phyloP scores from a whole-genome alignment of 768 basidiomycete species.

The Lyophyllum semitale region DNA sequence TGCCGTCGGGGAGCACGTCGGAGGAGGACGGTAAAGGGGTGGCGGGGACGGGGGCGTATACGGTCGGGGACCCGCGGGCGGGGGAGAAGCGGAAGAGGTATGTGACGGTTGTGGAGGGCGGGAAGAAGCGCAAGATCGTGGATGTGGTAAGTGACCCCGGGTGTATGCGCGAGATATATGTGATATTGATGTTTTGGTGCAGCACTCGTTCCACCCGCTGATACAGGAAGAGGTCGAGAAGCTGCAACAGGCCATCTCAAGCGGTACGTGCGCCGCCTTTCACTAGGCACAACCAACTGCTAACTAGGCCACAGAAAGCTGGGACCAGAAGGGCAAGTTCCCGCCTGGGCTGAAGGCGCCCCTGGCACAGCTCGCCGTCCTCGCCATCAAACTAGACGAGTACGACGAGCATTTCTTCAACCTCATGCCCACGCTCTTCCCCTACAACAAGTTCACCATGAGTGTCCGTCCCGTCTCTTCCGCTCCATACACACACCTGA shows the following conservation, averaged over 20 bases:
- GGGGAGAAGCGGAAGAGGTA: constrained; percentile 59
- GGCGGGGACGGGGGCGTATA: background rate
- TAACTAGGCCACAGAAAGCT: constrained; percentile 57
- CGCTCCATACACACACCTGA: background rate
- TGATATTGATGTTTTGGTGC: background rate
- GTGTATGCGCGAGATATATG: background rate
- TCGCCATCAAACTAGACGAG: constrained; percentile 81
- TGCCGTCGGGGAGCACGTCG: constrained; percentile 1
- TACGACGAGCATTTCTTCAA: constrained; percentile 94
- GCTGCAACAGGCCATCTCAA: constrained; percentile 59
- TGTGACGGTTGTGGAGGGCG: constrained; percentile 51
- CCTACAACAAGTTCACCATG: constrained; percentile 96
- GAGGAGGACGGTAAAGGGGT: constrained; percentile 7
- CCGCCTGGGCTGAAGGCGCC: constrained; percentile 76
- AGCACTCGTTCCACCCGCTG: constrained; percentile 73
- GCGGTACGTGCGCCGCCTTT: constrained; percentile 40
- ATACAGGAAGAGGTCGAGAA: constrained; percentile 62
- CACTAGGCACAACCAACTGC: too few species aligned
- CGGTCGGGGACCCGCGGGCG: constrained; percentile 32
- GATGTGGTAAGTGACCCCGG: constrained; percentile 50
- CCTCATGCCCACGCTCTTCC: constrained; percentile 83
- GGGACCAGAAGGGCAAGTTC: constrained; percentile 87
- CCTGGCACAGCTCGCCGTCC: constrained; percentile 69
- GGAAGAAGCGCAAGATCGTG: constrained; percentile 73
- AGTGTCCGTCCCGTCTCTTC: constrained; percentile 47